Conservation (phyloP, 2,329 filamentous ascomycete genomes). For the Hypoxylon sp. region DNA sequence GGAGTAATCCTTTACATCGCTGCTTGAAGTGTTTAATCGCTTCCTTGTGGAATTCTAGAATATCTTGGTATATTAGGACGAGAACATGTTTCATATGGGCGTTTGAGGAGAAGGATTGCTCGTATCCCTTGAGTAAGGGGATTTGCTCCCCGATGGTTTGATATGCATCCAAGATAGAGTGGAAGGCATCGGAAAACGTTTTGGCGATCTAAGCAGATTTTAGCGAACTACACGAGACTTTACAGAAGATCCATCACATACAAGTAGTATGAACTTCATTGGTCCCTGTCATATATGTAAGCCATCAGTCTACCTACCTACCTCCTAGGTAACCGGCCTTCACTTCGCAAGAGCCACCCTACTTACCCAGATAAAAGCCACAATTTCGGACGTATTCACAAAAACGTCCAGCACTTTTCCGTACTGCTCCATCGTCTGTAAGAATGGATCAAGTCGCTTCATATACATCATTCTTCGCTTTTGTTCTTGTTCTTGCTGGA, state of each 20-base stretch:
- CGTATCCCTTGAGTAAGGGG: constrained; percentile 55
- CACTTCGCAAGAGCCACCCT: not conserved
- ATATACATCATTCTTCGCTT: constrained; percentile 50
- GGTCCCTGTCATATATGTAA: constrained; percentile 49
- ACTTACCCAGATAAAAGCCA: constrained; percentile 55
- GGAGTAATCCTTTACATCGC: constrained; percentile 39
- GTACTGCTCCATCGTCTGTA: constrained; percentile 58
- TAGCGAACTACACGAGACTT: not conserved
- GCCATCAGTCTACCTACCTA: not conserved
- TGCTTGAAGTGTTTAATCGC: constrained; percentile 53
- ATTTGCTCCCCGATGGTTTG: constrained; percentile 57
- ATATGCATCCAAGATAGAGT: constrained; percentile 58
- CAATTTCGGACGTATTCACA: constrained; percentile 46
- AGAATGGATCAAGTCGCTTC: constrained; percentile 49
- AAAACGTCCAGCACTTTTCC: constrained; percentile 57
- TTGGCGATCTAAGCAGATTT: constrained; percentile 49
- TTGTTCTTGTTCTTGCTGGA: constrained; percentile 52
- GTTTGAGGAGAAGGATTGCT: constrained; percentile 51
- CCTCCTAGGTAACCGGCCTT: not conserved
- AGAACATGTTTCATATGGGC: constrained; percentile 54
- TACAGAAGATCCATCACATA: constrained; percentile 33
- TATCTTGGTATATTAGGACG: constrained; percentile 56
- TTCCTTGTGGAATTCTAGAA: constrained; percentile 57
- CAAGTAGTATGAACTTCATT: constrained; percentile 56
- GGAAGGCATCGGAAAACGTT: constrained; percentile 55